These are phyloP conservation scores for Paracoccidioides lutzii DNA, from an alignment of 2,329 filamentous ascomycete species.

Conservation along the genomic window DNA sequence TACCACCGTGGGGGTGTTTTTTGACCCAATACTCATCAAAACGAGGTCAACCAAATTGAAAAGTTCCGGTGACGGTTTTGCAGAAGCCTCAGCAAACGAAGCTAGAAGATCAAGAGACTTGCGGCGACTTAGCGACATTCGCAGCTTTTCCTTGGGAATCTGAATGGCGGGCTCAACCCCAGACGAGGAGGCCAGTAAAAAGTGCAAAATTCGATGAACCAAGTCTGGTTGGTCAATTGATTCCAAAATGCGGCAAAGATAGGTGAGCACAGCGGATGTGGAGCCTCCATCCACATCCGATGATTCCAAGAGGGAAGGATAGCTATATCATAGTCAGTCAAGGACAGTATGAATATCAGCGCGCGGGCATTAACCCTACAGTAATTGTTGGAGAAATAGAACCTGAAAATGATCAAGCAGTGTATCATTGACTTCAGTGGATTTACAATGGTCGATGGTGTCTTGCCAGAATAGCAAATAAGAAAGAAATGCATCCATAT, in stretches of 20 bases:
- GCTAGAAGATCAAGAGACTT: constrained; percentile 82
- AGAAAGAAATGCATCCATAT: constrained; percentile 85
- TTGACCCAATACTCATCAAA: constrained; percentile 68
- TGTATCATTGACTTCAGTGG: constrained; percentile 80
- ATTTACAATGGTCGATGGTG: constrained; percentile 88
- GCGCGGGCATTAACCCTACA: constrained; percentile 43
- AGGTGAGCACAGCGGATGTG: constrained; percentile 88
- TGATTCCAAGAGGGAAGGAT: constrained; percentile 89
- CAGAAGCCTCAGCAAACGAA: constrained; percentile 61
- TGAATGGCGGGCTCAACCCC: constrained; percentile 27
- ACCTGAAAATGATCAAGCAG: constrained; percentile 94
- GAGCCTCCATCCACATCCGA: constrained; percentile 95
- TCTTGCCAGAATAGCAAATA: constrained; percentile 98
- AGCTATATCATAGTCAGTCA: constrained; percentile 39
- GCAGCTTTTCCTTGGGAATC: constrained; percentile 46
- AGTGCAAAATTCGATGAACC: constrained; percentile 85
- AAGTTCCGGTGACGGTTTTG: constrained; percentile 66
- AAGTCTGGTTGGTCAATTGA: constrained; percentile 86
- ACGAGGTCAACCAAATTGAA: constrained; percentile 92
- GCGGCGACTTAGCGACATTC: constrained; percentile 51
- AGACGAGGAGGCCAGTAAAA: constrained; percentile 65
- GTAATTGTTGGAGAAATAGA: constrained; percentile 82
- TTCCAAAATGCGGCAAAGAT: constrained; percentile 80
- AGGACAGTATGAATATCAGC: background rate
- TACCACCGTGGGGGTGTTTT: constrained; percentile 76